A percentile compares a stretch with the other conserved stretches of the same genome.
Conservation (phyloP, 1,284 basidiomycete species). For the Boletus coffeatus region DNA sequence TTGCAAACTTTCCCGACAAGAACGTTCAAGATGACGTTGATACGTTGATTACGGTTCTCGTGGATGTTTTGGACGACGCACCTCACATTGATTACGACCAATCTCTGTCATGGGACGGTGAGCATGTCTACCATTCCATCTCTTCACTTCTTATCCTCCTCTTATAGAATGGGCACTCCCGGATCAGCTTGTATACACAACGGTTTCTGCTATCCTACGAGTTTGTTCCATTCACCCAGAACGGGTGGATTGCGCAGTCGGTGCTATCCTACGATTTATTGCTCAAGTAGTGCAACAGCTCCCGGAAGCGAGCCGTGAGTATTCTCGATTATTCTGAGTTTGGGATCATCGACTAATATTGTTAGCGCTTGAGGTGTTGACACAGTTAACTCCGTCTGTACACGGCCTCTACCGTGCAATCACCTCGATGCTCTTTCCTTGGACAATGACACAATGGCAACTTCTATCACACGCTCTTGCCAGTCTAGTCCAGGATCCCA, state of each 20-base stretch:
- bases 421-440: constrained; percentile 70
- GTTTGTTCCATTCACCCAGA: constrained; percentile 51
- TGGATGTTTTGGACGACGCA: constrained; percentile 63
- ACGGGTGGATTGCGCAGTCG: constrained; percentile 43
- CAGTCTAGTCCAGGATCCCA: constrained; percentile 51
- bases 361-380: constrained; percentile 64
- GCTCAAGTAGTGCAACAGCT: constrained; percentile 53
- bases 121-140: constrained; percentile 10
- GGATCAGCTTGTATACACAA: constrained; percentile 75
- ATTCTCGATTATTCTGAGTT: not conserved
- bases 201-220: constrained; percentile 66
- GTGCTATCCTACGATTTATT: constrained; percentile 59
- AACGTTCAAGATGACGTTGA: constrained; percentile 47
- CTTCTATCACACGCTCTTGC: constrained; percentile 50
- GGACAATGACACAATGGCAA: constrained; percentile 67
- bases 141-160: constrained; percentile 11
- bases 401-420: constrained; percentile 87
- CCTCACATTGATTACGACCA: constrained; percentile 72
- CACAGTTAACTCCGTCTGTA: constrained; percentile 74
- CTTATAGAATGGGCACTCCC: constrained; percentile 70
- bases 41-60: constrained; percentile 48
- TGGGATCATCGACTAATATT: not conserved
- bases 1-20: constrained; percentile 54
- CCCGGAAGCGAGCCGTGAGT: constrained; percentile 49
- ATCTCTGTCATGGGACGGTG: constrained; percentile 73